Conservation (phyloP, 768 basidiomycete genomes). For the Tephrocybe sp. region DNA sequence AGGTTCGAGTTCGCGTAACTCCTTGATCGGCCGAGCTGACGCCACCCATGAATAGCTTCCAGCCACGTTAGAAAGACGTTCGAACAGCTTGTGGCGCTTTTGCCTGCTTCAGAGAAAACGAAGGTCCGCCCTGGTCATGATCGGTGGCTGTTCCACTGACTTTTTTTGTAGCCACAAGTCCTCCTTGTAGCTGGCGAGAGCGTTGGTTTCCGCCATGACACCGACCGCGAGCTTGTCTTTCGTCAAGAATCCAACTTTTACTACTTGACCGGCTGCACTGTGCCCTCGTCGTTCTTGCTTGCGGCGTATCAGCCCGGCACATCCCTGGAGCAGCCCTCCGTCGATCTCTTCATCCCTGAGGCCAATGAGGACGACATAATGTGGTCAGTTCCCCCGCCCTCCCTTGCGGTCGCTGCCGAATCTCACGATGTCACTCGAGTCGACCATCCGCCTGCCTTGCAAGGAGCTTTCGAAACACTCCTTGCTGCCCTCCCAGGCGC, state of each 20-base stretch:
- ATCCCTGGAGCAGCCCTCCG: conserved; percentile 39
- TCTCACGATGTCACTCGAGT: conserved; percentile 64
- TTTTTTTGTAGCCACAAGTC: conserved; percentile 57
- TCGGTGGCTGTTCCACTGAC: background rate
- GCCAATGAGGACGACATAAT: conserved; percentile 72
- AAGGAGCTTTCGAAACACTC: conserved; percentile 43
- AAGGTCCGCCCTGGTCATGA: conserved; percentile 41
- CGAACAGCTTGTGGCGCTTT: conserved; percentile 44
- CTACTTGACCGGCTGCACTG: conserved; percentile 79
- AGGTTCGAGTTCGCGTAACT: conserved; percentile 1
- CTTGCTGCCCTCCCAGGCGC: conserved; percentile 52
- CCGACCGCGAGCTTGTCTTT: conserved; percentile 79
- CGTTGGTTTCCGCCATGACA: conserved; percentile 73
- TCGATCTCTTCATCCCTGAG: conserved; percentile 79
- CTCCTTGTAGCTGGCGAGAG: conserved; percentile 66
- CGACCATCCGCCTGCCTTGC: conserved; percentile 47
- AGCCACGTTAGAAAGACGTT: conserved; percentile 51
- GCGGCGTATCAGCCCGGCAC: conserved; percentile 55
- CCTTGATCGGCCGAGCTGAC: background rate
- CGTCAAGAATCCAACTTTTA: conserved; percentile 81
- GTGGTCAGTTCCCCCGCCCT: conserved; percentile 86
- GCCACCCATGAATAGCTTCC: background rate
- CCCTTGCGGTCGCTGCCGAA: conserved; percentile 48
- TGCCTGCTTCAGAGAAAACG: conserved; percentile 47
- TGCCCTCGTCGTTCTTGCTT: conserved; percentile 71